Evolutionary conservation across 306 rosid genomes (phyloP).

Genomic region (Vigna reflexopilosa): DNA sequence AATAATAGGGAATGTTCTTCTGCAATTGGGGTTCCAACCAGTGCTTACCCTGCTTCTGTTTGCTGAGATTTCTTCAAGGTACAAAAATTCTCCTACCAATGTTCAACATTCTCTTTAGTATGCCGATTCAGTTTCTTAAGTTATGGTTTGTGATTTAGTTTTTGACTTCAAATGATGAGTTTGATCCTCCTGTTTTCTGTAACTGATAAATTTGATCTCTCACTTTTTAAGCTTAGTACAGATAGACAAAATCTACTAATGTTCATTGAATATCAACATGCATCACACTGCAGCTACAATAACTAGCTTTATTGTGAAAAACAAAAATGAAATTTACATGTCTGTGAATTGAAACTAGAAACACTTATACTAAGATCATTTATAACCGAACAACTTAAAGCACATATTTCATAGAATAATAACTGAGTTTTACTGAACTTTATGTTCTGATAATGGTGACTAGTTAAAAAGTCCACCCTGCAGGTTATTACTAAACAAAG

Average conservation of each 20-base stretch:
- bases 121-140: too few species aligned
- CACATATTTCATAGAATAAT: neutral
- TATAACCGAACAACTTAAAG: neutral
- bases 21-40: constrained; percentile 52
- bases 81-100: neutral
- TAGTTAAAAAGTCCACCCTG: neutral
- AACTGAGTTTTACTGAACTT: neutral
- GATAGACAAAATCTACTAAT: too few species aligned
- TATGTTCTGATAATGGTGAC: neutral
- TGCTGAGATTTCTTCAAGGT: constrained; percentile 53
- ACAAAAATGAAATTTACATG: too few species aligned
- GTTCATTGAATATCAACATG: too few species aligned
- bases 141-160: too few species aligned
- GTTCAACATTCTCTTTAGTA: neutral
- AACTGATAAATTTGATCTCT: neutral
- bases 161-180: neutral
- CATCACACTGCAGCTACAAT: too few species aligned
- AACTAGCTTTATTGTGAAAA: too few species aligned
- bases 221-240: neutral
- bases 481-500: neutral
- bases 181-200: neutral
- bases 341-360: too few species aligned
- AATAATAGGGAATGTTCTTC: constrained; percentile 56
- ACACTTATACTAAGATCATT: neutral
- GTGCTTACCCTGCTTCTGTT: constrained; percentile 59